Evolutionary conservation across 306 rosid genomes (phyloP), one percentile per base, ranked within the genome.

Genomic region (Arachis hypogaea): DNA sequence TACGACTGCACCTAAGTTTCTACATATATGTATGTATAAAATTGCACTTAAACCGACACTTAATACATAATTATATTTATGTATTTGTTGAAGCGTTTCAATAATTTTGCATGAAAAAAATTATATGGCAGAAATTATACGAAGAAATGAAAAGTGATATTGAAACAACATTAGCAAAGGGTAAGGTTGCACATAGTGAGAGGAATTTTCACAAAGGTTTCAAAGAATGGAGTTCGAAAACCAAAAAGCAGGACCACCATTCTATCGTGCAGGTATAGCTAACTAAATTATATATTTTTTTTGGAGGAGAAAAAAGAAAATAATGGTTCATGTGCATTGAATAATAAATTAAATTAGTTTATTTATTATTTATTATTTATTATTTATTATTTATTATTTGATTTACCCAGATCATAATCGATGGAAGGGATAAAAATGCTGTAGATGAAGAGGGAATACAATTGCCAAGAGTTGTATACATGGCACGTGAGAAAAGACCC

Each of bases 401-500:
- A 1, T 2, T 36, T 72, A 54, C 4, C 3, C 56, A 91, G 96
- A 84, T 87, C 7, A 81, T 92, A 60, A 55, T 75, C 16, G 88
- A 81, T 68, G 93, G 92, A 77, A 85, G 86, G 61, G 87, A 84
- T 72, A 12, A 6, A 29, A 73, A 54, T 63, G 46, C 50, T 33
- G 64, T 81, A 43, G 97, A 92, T 59, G 69, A 61, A 11, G 87
- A 84, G 22, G 91, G 91, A 61, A 28, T 42, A 69, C 79, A 40
- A 69, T 66, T 87, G 46, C 91, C 93, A 12, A 87, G 74, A 0
- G 22, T 89, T 0, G 97, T 89, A 18, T 92, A 92, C 73, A 16
- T 87, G 90, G 82, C 95, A 44, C 72, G 96, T 8, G 96, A 92
- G 71, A 89, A 92, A 77, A 73, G 89, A 78, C 88, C 88, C 11